A percentile compares a stretch with the other conserved stretches of the same genome.
Conservation (phyloP, 2,329 filamentous ascomycete species). For the Trichophyton mentagrophytes region DNA sequence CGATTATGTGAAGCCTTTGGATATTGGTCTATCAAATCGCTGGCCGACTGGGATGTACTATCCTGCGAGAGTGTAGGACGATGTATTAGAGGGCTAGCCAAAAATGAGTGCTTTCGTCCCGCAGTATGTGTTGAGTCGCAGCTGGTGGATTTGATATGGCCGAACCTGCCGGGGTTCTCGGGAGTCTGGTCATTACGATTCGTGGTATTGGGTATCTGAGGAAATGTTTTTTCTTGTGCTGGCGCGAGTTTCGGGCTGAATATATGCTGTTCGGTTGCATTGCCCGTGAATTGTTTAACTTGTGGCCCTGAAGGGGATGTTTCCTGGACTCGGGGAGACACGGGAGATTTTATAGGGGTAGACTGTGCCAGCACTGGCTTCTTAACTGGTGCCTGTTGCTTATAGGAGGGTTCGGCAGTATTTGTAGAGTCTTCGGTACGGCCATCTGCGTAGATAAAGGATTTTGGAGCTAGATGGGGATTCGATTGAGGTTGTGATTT, state of each 20-base stretch:
- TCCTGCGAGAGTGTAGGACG: slow-evolving; percentile 1
- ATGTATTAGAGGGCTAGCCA: slow-evolving; percentile 6
- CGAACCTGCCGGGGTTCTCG: not conserved
- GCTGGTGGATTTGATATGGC: slow-evolving; percentile 14
- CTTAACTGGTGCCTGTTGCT: not conserved
- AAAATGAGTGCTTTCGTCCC: slow-evolving; percentile 4
- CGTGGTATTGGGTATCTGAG: not conserved
- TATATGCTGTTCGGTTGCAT: slow-evolving; percentile 15
- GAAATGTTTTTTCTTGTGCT: not conserved
- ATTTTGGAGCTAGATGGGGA: slow-evolving; percentile 17
- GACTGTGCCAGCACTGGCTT: not conserved
- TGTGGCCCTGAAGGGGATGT: slow-evolving; percentile 19
- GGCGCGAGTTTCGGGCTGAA: slow-evolving; percentile 15
- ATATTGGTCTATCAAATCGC: slow-evolving; percentile 1
- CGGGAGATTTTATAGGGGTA: slow-evolving; percentile 4
- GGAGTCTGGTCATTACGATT: not conserved
- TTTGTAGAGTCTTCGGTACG: slow-evolving; percentile 15
- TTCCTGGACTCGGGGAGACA: slow-evolving; percentile 10
- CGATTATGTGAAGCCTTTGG: slow-evolving; percentile 5
- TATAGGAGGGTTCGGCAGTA: not conserved
- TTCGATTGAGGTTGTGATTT: slow-evolving; percentile 15
- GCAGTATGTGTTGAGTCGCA: slow-evolving; percentile 11
- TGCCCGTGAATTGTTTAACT: slow-evolving; percentile 20
- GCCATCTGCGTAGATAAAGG: slow-evolving; percentile 30
- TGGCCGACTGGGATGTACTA: not conserved